These are phyloP conservation scores for Botrytis tulipae DNA, from an alignment of 2,329 filamentous ascomycete species.

Conservation along the genomic window DNA sequence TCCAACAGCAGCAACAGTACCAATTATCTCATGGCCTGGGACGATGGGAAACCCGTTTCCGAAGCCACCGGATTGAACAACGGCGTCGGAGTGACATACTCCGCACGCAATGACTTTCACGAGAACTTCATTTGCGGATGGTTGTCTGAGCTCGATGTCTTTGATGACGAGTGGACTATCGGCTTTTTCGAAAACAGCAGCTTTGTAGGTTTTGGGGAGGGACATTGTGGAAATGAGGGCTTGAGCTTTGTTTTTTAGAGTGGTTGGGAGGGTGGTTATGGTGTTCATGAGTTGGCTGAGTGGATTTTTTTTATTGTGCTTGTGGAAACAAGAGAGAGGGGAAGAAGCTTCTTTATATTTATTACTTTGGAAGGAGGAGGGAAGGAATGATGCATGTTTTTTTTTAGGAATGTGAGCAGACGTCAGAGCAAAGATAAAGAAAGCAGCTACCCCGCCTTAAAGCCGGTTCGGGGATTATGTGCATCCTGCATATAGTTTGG, in stretches of 20 bases:
- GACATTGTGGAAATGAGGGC: conserved; percentile 28
- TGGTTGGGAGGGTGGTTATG: background rate
- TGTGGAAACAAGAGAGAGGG: background rate
- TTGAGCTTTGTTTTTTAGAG: conserved; percentile 1
- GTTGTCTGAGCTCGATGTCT: conserved; percentile 57
- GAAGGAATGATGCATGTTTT: background rate
- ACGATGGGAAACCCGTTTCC: conserved; percentile 58
- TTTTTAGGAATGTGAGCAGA: background rate
- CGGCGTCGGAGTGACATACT: conserved; percentile 63
- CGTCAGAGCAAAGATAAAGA: background rate
- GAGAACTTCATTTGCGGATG: conserved; percentile 58
- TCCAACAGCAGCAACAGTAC: conserved; percentile 62
- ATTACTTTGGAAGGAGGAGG: too few relatives aligned
- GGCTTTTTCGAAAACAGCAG: conserved; percentile 56
- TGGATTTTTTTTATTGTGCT: background rate
- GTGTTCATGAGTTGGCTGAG: background rate
- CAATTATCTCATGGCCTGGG: conserved; percentile 71
- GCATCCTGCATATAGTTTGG: background rate
- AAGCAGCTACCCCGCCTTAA: conserved; percentile 5
- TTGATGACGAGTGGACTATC: conserved; percentile 55
- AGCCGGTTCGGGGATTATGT: background rate
- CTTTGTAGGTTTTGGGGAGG: conserved; percentile 66
- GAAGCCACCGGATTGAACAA: conserved; percentile 48
- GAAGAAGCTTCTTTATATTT: background rate
- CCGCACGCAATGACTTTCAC: conserved; percentile 72